A percentile compares a stretch with the other conserved stretches of the same genome.
Evolutionary conservation across 2,329 filamentous ascomycete species (phyloP).

Genomic region (Ophiosphaerella herpotricha): DNA sequence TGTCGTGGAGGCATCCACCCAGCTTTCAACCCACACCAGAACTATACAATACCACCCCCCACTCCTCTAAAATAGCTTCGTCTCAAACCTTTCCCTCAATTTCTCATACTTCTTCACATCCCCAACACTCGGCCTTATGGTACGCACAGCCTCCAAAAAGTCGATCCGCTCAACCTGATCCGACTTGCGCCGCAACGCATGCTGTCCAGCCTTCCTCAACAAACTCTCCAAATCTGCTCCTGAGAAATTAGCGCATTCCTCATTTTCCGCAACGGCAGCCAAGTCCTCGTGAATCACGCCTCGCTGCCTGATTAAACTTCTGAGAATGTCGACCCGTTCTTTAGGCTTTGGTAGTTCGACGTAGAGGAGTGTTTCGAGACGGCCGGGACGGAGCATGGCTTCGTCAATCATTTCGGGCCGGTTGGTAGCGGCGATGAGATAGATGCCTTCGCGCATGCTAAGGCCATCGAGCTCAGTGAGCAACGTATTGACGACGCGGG

Average conservation of each 20-base stretch:
- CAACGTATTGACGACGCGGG: constrained; percentile 90
- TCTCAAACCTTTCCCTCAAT: constrained; percentile 55
- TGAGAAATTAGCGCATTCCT: constrained; percentile 75
- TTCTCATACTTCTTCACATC: constrained; percentile 62
- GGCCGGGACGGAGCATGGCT: constrained; percentile 89
- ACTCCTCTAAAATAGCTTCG: constrained; percentile 11
- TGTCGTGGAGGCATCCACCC: too few relatives aligned
- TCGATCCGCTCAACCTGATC: constrained; percentile 55
- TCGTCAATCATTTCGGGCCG: constrained; percentile 95
- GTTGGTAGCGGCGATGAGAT: constrained; percentile 94
- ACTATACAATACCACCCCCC: constrained; percentile 8
- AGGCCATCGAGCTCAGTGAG: constrained; percentile 93
- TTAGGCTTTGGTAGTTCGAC: constrained; percentile 80
- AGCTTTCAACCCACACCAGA: background rate
- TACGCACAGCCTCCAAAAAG: constrained; percentile 49
- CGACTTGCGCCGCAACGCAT: constrained; percentile 55
- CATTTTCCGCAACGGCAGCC: constrained; percentile 65
- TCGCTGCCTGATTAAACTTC: constrained; percentile 61
- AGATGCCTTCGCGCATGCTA: constrained; percentile 79
- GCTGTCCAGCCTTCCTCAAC: constrained; percentile 62
- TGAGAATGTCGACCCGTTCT: constrained; percentile 84
- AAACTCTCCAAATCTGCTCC: constrained; percentile 67
- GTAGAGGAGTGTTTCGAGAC: constrained; percentile 85
- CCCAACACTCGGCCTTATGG: constrained; percentile 58
- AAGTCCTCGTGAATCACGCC: constrained; percentile 60